A percentile compares a stretch with the other conserved stretches of the same genome.
Conservation (phyloP, 257 asterid genomes). For the Linderniella brevidens region DNA sequence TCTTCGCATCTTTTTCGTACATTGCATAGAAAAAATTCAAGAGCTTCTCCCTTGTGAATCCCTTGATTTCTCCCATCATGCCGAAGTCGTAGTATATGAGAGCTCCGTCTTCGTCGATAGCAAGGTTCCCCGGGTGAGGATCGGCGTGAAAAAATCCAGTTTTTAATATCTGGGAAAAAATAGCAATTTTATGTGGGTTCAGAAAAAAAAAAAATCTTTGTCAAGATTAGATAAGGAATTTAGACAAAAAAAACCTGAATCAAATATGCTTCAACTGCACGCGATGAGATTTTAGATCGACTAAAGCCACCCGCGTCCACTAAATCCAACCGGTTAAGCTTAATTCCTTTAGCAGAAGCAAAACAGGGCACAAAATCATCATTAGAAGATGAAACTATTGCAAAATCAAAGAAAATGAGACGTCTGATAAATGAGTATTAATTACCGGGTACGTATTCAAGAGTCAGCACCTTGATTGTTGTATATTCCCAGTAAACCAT, state of each 20-base stretch:
- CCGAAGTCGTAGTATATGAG: conserved; percentile 93
- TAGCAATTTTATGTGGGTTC: neutral
- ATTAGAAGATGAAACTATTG: too few relatives aligned
- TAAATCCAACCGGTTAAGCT: conserved; percentile 60
- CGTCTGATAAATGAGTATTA: too few relatives aligned
- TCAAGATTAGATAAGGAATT: neutral
- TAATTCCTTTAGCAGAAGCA: too few relatives aligned
- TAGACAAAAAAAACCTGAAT: conserved; percentile 40
- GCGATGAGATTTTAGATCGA: conserved; percentile 68
- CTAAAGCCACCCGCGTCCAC: conserved; percentile 55
- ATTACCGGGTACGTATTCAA: conserved; percentile 85
- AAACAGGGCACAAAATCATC: too few relatives aligned
- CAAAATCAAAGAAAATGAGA: too few relatives aligned
- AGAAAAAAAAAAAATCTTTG: neutral
- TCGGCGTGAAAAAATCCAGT: conserved; percentile 98
- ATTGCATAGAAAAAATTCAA: conserved; percentile 78
- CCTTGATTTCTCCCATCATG: conserved; percentile 97
- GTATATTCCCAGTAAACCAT: conserved; percentile 92
- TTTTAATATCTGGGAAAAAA: conserved; percentile 46
- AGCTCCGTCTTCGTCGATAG: conserved; percentile 77
- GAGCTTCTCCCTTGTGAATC: conserved; percentile 73
- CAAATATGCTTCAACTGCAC: conserved; percentile 86
- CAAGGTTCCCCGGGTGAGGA: conserved; percentile 98
- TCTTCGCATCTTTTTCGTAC: conserved; percentile 87
- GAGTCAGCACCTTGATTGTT: conserved; percentile 63